phyloP scores from a whole-genome alignment of 2,329 filamentous ascomycete species.

The Furcasterigmium furcatum region DNA sequence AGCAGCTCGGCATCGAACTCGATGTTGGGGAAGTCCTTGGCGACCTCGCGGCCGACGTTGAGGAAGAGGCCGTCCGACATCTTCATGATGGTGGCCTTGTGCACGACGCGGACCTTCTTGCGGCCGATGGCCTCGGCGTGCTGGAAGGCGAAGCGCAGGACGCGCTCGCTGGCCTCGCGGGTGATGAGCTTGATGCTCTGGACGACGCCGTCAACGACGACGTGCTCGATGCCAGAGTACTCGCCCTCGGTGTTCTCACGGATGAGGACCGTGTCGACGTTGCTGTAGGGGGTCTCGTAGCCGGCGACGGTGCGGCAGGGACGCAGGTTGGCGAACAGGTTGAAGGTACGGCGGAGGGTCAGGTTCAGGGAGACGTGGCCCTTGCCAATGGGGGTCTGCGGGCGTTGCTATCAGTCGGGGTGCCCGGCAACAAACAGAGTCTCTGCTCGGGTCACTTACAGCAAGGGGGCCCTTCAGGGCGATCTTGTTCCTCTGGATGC shows the following conservation, averaged over 20 bases:
- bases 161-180: conserved; percentile 87
- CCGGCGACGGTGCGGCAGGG: conserved; percentile 97
- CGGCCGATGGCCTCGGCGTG: conserved; percentile 90
- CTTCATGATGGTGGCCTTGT: conserved; percentile 99
- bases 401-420: neutral
- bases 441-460: conserved; percentile 48
- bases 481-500: conserved; percentile 92
- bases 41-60: conserved; percentile 75
- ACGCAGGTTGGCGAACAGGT: conserved; percentile 98
- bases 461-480: conserved; percentile 97
- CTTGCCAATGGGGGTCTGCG: conserved; percentile 89
- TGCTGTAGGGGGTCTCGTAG: conserved; percentile 94
- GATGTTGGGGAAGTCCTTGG: conserved; percentile 93
- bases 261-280: conserved; percentile 98
- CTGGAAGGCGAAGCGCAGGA: conserved; percentile 97
- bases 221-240: conserved; percentile 98
- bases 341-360: conserved; percentile 97
- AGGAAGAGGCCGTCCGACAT: conserved; percentile 99
- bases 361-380: conserved; percentile 99
- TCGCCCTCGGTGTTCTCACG: conserved; percentile 99
- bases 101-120: conserved; percentile 95
- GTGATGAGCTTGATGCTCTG: conserved; percentile 99
- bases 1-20: conserved; percentile 98
- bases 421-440: neutral
- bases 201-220: conserved; percentile 95